These are phyloP conservation scores for Diphasiastrum complanatum DNA, from an alignment of 83 land plant genomes.

Conservation along the genomic window DNA sequence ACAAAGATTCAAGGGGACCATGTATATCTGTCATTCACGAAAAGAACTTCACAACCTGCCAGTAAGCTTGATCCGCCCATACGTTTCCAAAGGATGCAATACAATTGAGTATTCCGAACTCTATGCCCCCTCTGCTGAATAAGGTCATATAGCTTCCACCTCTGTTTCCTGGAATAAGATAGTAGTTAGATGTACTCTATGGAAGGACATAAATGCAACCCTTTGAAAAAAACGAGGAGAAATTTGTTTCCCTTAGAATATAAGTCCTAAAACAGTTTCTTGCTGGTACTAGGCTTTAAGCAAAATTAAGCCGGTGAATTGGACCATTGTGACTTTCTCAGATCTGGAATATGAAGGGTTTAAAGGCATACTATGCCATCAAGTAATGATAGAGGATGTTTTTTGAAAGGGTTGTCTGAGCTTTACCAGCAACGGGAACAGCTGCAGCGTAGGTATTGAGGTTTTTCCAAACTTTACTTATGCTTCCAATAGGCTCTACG, in stretches of 20 bases:
- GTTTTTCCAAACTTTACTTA: slow-evolving; percentile 8
- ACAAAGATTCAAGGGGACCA: background rate
- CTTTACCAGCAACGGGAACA: slow-evolving; percentile 4
- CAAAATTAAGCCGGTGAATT: too few relatives aligned
- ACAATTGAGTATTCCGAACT: slow-evolving; percentile 11
- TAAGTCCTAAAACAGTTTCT: too few relatives aligned
- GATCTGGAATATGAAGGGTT: too few relatives aligned
- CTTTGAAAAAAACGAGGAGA: background rate
- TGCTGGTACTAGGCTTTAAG: too few relatives aligned
- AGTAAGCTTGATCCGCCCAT: slow-evolving; percentile 12
- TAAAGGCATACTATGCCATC: too few relatives aligned
- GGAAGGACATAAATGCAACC: too few relatives aligned
- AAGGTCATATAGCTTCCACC: slow-evolving; percentile 7
- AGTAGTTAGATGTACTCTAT: too few relatives aligned
- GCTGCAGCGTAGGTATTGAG: background rate
- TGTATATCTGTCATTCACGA: slow-evolving; percentile 1
- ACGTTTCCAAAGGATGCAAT: slow-evolving; percentile 2
- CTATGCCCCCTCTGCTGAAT: slow-evolving; percentile 5
- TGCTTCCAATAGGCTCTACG: slow-evolving; percentile 5
- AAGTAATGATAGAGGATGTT: too few relatives aligned
- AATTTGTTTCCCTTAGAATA: too few relatives aligned
- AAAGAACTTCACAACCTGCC: background rate
- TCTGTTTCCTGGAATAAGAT: slow-evolving; percentile 6
- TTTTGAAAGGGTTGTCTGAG: too few relatives aligned
- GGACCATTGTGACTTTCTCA: too few relatives aligned